Conservation (phyloP, 257 asterid species). For the Solanum lignicaule region DNA sequence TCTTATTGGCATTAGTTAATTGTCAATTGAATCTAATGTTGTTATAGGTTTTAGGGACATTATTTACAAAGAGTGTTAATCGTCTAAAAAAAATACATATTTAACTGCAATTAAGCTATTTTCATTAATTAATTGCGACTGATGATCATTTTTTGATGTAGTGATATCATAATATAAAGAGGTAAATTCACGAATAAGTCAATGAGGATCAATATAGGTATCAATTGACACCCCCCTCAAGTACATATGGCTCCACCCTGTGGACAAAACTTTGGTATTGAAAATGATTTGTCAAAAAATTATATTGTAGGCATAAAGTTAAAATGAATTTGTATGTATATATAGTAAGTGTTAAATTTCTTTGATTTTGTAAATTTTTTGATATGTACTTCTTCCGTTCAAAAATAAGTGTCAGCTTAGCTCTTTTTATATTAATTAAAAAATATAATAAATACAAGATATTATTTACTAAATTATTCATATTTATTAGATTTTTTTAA, state of each 20-base stretch:
- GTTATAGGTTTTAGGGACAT: no score
- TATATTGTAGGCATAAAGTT: not conserved
- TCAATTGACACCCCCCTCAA: not conserved
- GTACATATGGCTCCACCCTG: not conserved
- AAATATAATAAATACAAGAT: not conserved
- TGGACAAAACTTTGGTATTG: not conserved
- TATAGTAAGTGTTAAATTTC: not conserved
- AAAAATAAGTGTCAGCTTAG: not conserved
- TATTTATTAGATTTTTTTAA: not conserved
- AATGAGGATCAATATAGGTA: not conserved
- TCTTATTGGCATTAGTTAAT: no score
- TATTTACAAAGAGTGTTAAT: no score
- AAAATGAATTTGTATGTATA: not conserved
- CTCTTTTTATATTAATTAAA: not conserved
- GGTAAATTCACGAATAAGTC: not conserved
- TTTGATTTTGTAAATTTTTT: not conserved
- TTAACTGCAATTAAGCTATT: no score
- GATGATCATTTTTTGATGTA: no score
- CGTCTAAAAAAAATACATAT: no score
- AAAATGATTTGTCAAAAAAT: not conserved
- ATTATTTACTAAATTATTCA: not conserved
- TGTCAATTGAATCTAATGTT: no score
- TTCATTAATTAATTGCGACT: no score
- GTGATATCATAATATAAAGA: not conserved
- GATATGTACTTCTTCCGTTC: not conserved